Conservation (phyloP, 768 basidiomycete genomes). For the Podaxis mareebaensis region DNA sequence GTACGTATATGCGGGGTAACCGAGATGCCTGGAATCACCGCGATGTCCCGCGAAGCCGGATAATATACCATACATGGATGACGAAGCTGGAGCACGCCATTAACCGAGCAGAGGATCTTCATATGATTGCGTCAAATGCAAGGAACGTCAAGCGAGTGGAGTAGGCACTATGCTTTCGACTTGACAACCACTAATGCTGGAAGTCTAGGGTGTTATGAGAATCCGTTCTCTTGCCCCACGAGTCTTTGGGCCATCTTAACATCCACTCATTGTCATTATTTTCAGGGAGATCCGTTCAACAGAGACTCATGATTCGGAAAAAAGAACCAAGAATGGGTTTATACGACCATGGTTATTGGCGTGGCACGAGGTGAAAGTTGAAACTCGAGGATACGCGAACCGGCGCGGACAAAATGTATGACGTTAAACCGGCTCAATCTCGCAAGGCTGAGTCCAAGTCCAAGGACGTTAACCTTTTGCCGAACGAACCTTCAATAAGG, state of each 20-base stretch:
- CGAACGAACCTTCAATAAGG: neutral
- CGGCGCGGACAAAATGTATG: neutral
- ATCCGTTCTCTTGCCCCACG: neutral
- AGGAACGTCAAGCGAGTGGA: neutral
- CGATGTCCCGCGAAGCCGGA: neutral
- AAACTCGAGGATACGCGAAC: neutral
- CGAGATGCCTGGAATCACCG: neutral
- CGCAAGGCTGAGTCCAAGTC: no score
- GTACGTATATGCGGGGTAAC: neutral
- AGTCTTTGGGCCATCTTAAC: neutral
- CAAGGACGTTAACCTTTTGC: no score
- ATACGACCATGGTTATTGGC: neutral
- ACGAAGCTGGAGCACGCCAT: neutral
- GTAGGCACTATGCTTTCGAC: neutral
- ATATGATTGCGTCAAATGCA: slow-evolving; percentile 4
- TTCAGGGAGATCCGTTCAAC: neutral
- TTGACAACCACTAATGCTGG: neutral
- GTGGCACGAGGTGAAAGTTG: neutral
- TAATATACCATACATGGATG: neutral
- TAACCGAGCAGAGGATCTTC: neutral
- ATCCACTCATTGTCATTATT: neutral
- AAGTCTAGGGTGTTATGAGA: neutral
- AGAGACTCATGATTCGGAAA: neutral
- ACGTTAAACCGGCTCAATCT: no score
- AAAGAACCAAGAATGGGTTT: neutral